These are phyloP conservation scores for Dryas integrifolia DNA, from an alignment of 331 rosid species.

Conservation along the genomic window DNA sequence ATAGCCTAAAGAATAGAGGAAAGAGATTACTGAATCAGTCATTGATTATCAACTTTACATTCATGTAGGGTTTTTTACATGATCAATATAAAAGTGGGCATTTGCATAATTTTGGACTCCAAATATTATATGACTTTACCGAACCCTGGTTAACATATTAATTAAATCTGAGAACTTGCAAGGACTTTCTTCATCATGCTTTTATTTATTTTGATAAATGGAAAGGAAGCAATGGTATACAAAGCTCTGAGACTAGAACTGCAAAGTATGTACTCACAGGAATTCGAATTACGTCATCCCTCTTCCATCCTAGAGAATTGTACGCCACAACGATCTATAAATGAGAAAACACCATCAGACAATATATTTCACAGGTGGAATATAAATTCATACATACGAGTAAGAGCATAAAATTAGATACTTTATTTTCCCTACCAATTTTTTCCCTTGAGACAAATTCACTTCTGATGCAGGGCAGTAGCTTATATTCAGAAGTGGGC, in stretches of 20 bases:
- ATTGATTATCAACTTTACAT: background rate
- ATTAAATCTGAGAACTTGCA: background rate
- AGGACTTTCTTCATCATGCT: background rate
- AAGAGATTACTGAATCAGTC: background rate
- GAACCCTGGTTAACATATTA: background rate
- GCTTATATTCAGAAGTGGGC: conserved; percentile 88
- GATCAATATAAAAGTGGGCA: background rate
- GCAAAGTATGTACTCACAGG: conserved; percentile 40
- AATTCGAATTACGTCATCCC: conserved; percentile 43
- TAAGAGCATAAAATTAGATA: background rate
- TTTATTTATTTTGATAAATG: background rate
- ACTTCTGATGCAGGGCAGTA: conserved; percentile 89
- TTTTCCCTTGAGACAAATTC: conserved; percentile 65
- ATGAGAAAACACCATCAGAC: conserved; percentile 24
- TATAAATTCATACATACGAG: background rate
- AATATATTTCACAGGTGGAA: conserved; percentile 13
- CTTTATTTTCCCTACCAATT: conserved; percentile 50
- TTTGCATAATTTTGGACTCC: background rate
- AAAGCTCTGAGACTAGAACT: background rate
- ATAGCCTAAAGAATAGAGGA: background rate
- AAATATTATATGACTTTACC: background rate
- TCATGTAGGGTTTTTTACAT: background rate
- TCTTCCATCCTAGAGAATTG: conserved; percentile 62
- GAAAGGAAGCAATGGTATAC: background rate
- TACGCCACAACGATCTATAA: conserved; percentile 42